phyloP scores from a whole-genome alignment of 441 rosid species.

The Flueggea neowawraea region DNA sequence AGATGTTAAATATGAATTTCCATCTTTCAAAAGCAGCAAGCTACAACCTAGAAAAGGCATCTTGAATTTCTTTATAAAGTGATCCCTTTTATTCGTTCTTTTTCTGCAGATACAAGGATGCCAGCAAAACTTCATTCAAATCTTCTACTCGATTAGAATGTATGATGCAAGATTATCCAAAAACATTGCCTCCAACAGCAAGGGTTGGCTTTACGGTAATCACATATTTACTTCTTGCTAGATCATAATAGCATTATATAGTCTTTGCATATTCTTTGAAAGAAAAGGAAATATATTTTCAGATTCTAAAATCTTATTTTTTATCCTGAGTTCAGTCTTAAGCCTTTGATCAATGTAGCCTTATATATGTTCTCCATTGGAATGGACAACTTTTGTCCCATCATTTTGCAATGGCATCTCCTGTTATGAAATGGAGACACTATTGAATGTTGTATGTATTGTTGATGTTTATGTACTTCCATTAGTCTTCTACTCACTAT shows the following conservation, averaged over 20 bases:
- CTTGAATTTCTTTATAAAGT: too few species aligned
- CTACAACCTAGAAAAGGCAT: too few species aligned
- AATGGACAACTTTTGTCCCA: too few species aligned
- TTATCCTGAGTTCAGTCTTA: too few species aligned
- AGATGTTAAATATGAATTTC: background rate
- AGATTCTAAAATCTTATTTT: background rate
- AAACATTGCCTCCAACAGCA: constrained; percentile 86
- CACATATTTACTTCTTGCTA: constrained; percentile 5
- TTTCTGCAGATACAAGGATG: constrained; percentile 75
- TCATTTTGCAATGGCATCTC: too few species aligned
- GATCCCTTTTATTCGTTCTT: background rate
- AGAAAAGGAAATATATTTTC: background rate
- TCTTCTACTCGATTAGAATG: constrained; percentile 97
- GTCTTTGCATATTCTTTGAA: background rate
- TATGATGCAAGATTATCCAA: constrained; percentile 99
- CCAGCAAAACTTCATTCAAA: constrained; percentile 81
- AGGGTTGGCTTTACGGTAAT: constrained; percentile 97
- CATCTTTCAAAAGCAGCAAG: background rate
- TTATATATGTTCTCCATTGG: too few species aligned
- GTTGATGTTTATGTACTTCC: too few species aligned
- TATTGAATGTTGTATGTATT: too few species aligned
- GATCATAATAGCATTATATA: background rate
- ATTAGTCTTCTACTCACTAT: background rate
- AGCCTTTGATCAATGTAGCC: too few species aligned
- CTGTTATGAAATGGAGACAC: too few species aligned